Evolutionary conservation across 2,329 filamentous ascomycete species (phyloP).

Genomic region (Zalaria obscura): DNA sequence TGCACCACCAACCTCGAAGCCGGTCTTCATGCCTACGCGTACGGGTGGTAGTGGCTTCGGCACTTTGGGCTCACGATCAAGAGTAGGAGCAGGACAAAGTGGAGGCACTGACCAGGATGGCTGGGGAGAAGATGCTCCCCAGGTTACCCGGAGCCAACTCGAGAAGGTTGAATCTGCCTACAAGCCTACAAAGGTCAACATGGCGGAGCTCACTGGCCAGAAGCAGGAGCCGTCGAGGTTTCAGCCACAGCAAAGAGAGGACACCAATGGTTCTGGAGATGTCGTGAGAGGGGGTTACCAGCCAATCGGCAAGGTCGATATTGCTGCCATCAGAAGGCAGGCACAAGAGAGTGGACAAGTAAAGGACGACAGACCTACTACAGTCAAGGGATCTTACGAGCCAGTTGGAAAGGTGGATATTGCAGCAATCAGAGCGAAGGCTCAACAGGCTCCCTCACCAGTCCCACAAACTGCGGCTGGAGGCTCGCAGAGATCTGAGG

Average conservation of each 20-base stretch:
- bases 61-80: conserved; percentile 52
- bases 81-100: conserved; percentile 35
- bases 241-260: conserved; percentile 27
- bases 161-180: conserved; percentile 90
- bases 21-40: conserved; percentile 73
- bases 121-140: conserved; percentile 92
- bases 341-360: conserved; percentile 42
- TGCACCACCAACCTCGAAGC: conserved; percentile 70
- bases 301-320: conserved; percentile 94
- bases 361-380: conserved; percentile 64
- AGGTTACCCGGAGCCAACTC: conserved; percentile 68
- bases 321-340: conserved; percentile 71
- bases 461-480: conserved; percentile 26
- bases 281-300: conserved; percentile 81
- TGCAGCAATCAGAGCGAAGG: conserved; percentile 74
- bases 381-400: conserved; percentile 86
- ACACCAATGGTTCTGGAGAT: conserved; percentile 37
- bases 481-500: conserved; percentile 19
- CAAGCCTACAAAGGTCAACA: conserved; percentile 88
- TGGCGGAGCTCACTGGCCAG: conserved; percentile 68
- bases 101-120: conserved; percentile 65
- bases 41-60: conserved; percentile 45
- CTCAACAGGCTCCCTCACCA: conserved; percentile 41
- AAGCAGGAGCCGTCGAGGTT: conserved; percentile 52
- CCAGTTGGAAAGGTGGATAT: conserved; percentile 96